phyloP scores from a whole-genome alignment of 116 monocot genomes.

The Dioscorea cayenensis region DNA sequence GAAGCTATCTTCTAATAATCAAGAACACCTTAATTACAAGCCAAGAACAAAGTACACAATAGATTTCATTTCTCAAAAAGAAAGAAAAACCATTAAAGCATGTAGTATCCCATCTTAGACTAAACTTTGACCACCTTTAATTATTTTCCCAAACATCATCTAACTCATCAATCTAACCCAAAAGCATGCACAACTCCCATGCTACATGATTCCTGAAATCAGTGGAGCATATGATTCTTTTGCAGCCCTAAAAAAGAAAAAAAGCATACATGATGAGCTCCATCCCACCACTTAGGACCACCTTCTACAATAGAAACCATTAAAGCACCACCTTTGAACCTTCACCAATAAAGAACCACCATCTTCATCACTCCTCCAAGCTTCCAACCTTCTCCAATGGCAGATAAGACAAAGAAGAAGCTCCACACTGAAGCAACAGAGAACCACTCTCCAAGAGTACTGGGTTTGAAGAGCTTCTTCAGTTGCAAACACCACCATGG shows the following conservation, averaged over 20 bases:
- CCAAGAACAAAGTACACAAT: neutral
- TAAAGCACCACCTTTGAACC: neutral
- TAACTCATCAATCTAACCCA: neutral
- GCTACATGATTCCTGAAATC: neutral
- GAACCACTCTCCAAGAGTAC: constrained; percentile 19
- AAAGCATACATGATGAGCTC: neutral
- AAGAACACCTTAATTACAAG: neutral
- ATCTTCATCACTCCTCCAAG: constrained; percentile 14
- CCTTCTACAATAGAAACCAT: neutral
- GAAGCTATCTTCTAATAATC: neutral
- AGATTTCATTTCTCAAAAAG: too few species aligned
- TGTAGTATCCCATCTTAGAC: too few species aligned
- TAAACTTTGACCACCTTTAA: neutral
- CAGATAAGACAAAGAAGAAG: constrained; percentile 24
- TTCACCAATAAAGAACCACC: constrained; percentile 17
- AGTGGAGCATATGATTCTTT: constrained; percentile 4
- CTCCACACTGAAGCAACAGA: constrained; percentile 7
- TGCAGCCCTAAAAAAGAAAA: neutral
- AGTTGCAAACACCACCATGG: constrained; percentile 37
- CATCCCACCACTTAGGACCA: neutral
- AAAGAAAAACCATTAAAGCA: too few species aligned
- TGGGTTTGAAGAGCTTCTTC: constrained; percentile 40
- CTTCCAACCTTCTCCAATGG: constrained; percentile 27
- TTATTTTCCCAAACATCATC: neutral
- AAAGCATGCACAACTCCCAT: constrained; percentile 1